Evolutionary conservation across 73 alveolate species (phyloP), one percentile per base, ranked within the genome.

Genomic region (Effrenium voratum): DNA sequence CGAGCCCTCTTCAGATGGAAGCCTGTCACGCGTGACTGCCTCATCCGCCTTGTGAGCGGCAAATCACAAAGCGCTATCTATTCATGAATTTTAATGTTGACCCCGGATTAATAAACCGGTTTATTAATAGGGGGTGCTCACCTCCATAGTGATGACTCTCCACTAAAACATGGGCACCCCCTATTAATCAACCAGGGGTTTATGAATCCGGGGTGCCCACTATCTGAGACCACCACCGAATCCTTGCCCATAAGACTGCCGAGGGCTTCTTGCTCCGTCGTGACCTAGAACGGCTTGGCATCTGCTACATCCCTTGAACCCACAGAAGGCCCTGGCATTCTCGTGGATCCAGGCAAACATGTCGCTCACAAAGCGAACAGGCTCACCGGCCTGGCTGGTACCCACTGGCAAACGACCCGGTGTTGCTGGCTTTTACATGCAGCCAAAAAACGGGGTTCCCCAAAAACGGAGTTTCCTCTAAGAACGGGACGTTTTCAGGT

Each of bases 321-420:
- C n/a, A 36, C 88, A 28, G 66, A 19, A 45, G 5, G 32, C 32
- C 70, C 41, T 50, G 26, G 52, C 98, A 36, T 81, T 59, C 68
- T 93, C 85, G 10, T 63, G 94, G 34, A 93, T 75, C 99, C 99
- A 93, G 32, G 99, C 99, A 59, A 93, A 52, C 99, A 93, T 93
- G 88, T 93, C 99, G 57, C 99, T 63, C 41, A 93, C 99, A 19
- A 60, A 93, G 22, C 99, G 90, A 2, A 81, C 99, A 13, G 91
- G 98, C 47, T 92, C 98, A 30, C 82, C 55, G 41, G 98, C 98
- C 97, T 90, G 24, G 8, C 46, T 6, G 40, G n/a, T n/a, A n/a
- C n/a, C n/a, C n/a, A n/a, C n/a, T n/a, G n/a, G n/a, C n/a, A n/a
- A n/a, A n/a, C n/a, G n/a, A n/a, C n/a, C n/a, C n/a, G n/a, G n/a